Percentiles rank a stretch among this genome's conserved stretches.
These are phyloP conservation scores for Paecilomyces niveus DNA, from an alignment of 2,329 filamentous ascomycete genomes.

Conservation along the genomic window DNA sequence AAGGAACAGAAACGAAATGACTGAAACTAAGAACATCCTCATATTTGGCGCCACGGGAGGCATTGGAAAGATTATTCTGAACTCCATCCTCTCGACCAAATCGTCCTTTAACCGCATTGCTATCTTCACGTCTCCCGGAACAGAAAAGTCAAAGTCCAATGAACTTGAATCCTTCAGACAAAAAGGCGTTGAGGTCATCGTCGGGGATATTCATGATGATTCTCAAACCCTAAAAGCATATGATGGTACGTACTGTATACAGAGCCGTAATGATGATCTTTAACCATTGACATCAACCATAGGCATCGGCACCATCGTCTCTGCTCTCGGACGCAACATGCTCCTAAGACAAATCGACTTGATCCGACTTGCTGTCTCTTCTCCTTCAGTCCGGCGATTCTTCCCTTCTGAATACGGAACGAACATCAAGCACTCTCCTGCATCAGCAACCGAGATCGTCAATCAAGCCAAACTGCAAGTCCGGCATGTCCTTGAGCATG, in stretches of 20 bases:
- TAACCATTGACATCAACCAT: background rate
- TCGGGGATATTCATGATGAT: background rate
- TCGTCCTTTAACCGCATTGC: constrained; percentile 35
- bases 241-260: background rate
- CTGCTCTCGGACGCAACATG: constrained; percentile 51
- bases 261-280: background rate
- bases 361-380: constrained; percentile 47
- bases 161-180: background rate
- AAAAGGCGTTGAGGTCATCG: background rate
- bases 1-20: background rate
- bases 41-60: background rate
- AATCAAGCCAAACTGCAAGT: constrained; percentile 60
- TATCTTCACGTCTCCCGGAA: constrained; percentile 46
- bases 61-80: background rate
- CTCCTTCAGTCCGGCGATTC: constrained; percentile 47
- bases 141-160: constrained; percentile 10
- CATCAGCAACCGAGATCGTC: constrained; percentile 50
- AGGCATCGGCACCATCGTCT: constrained; percentile 53
- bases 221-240: background rate
- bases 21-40: background rate
- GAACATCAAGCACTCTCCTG: constrained; percentile 49
- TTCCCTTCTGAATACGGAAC: constrained; percentile 57
- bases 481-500: constrained; percentile 43
- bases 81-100: background rate
- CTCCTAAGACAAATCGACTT: constrained; percentile 51